Evolutionary conservation across 768 basidiomycete species (phyloP), one percentile per base, ranked within the genome.

Genomic region (Cystofilobasidium ferigula): DNA sequence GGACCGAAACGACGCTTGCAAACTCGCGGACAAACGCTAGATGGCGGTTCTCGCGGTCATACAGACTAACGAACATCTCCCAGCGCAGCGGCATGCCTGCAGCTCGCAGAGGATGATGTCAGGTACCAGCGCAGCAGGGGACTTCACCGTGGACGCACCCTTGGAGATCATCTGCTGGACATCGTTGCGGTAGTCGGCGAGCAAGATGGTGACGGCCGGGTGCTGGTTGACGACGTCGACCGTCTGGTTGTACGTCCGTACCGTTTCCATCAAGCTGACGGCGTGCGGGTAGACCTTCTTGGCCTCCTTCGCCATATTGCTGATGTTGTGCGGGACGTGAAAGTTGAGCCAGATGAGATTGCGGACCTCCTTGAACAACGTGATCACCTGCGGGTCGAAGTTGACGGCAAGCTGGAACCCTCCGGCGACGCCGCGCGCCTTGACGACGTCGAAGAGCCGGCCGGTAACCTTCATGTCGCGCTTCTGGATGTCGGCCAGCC

Each of bases 241-340:
- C 0, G 90, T 95, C 79, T 99, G 95, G 24, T 88, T 87, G 77
- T 99, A 98, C 34, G 91, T 97, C 74, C 93, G 80, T n/a, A 98
- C 91, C 0, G 92, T 94, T 80, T 99, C 95, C 94, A 98, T 98
- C 76, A 79, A 62, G 64, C 74, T 75, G 70, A 98, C 94, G 2
- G 95, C 95, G 79, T 97, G 92, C 0, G 93, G 93, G 74, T 99
- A 99, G 68, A 98, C 93, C 71, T 91, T 80, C 80, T 95, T 97
- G 68, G 95, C 95, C 71, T 99, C 94, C 79, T 97, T 99, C 40
- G 95, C 95, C 84, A 95, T 87, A 74, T 93, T 95, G 71, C 86
- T 86, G 69, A 89, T 90, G 61, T 87, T 85, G 78, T 97, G 91
- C 28, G 92, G 94, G 2, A 98, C 92, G 73, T 87, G 86, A 78